Evolutionary conservation across 2,329 filamentous ascomycete genomes (phyloP).

Genomic region (Scedosporium minutisporum): DNA sequence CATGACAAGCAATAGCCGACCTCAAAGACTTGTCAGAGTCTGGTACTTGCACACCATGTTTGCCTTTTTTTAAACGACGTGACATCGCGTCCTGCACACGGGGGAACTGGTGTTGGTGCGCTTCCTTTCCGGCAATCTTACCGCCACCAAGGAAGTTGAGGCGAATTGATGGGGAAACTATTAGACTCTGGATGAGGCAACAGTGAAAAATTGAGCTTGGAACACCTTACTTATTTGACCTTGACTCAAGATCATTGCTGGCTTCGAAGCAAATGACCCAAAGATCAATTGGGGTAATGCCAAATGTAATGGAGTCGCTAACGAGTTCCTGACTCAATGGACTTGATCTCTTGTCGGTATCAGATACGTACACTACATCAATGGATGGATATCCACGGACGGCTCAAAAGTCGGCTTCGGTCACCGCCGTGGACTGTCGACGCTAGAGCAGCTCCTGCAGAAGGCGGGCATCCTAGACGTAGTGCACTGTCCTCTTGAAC

Average conservation of each 20-base stretch:
- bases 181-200: too few species aligned
- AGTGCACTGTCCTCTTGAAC: too few species aligned
- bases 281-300: neutral
- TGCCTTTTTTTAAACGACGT: slow-evolving; percentile 3
- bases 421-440: neutral
- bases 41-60: neutral
- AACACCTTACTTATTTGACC: too few species aligned
- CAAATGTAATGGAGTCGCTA: neutral
- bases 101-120: neutral
- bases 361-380: too few species aligned
- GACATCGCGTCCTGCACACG: neutral
- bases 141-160: too few species aligned
- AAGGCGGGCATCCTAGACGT: too few species aligned
- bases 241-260: too few species aligned
- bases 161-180: neutral
- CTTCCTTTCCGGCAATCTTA: neutral
- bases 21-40: neutral
- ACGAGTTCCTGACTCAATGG: too few species aligned
- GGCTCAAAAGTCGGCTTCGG: neutral
- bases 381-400: neutral
- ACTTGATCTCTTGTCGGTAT: too few species aligned
- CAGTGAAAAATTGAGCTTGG: neutral
- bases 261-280: neutral
- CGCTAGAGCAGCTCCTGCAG: neutral
- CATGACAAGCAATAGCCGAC: too few species aligned